Conservation (phyloP, 2,329 filamentous ascomycete genomes). For the Tolypocladium album region DNA sequence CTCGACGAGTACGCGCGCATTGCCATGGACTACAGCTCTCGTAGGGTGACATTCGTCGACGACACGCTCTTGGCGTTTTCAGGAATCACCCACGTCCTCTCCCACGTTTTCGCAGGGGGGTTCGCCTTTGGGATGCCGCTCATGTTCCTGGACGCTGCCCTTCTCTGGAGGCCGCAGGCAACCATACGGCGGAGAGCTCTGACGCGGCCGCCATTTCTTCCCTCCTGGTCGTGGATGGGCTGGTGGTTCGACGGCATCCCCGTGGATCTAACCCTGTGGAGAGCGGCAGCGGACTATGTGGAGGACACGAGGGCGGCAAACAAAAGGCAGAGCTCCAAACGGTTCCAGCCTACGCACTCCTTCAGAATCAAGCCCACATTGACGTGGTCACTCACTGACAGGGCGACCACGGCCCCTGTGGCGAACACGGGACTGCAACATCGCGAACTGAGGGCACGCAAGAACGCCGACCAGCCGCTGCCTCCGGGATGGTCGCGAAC, state of each 20-base stretch:
- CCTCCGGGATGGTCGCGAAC: constrained; percentile 29
- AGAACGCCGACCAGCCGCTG: constrained; percentile 16
- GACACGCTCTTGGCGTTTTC: constrained; percentile 31
- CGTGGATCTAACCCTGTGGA: constrained; percentile 30
- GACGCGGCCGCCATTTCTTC: constrained; percentile 25
- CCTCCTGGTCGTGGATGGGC: constrained; percentile 37
- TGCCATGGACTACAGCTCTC: constrained; percentile 30
- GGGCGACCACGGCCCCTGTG: constrained; percentile 21
- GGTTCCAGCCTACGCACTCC: constrained; percentile 23
- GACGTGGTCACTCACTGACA: constrained; percentile 29
- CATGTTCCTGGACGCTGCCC: constrained; percentile 32
- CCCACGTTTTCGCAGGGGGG: constrained; percentile 28
- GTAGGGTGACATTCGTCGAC: constrained; percentile 26
- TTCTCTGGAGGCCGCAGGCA: constrained; percentile 33
- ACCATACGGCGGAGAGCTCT: constrained; percentile 28
- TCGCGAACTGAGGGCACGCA: constrained; percentile 25
- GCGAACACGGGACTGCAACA: constrained; percentile 26
- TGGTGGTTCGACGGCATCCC: constrained; percentile 35
- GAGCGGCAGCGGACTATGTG: constrained; percentile 31
- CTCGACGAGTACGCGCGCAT: constrained; percentile 33
- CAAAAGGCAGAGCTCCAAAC: constrained; percentile 18
- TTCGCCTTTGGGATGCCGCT: constrained; percentile 35
- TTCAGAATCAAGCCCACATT: constrained; percentile 28
- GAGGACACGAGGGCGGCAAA: constrained; percentile 22
- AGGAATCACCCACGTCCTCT: constrained; percentile 30